Base-by-base conservation (phyloP, 192 early-diverging fungal genomes). In the Dissophora ornata region DNA sequence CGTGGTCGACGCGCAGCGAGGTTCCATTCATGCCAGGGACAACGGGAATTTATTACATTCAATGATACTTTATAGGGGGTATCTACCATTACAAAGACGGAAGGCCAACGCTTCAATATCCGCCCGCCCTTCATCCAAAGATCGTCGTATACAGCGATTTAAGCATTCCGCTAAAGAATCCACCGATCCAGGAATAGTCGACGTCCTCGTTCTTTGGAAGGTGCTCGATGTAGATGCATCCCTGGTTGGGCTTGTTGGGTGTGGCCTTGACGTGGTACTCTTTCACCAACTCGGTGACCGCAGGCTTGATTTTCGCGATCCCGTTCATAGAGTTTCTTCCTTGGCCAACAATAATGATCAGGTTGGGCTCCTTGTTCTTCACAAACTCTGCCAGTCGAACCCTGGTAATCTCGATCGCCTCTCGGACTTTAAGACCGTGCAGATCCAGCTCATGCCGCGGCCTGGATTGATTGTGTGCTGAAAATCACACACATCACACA, bases 281-380 rank as follows among this genome's bases (percentile, higher is more conserved):
- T 26, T 79, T 63, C n/a, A 88, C 70, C 18, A 90, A 60, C 24
- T 85, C 81, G 5, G 69, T 70, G 34, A 93, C 83, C 18, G 88
- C 89, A 9, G 91, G 91, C 62, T 89, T 90, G 29, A 93, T 79
- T 62, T 88, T 93, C 19, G 89, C 80, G 29, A 91, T 67, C 7
- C 84, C 68, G 40, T 78, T 71, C 19, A 71, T 26, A 30, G 83
- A 85, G 52, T 91, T 88, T 12, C 82, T 79, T 0, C 91, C 91
- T 60, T 73, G 68, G 29, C 91, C 91, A 15, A 89, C 88, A 70
- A 93, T 91, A 16, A 93, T 87, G 2, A 62, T 67, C 49, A 90
- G 62, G 32, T 80, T 33, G 33, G 78, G 62, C 29, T 77, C 62
- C 1, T 79, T 67, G 24, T 83, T 79, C 42, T 53, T 57, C 58